Evolutionary conservation across 2,329 filamentous ascomycete genomes (phyloP), one percentile per base, ranked within the genome.

Genomic region (Fusarium sp.): DNA sequence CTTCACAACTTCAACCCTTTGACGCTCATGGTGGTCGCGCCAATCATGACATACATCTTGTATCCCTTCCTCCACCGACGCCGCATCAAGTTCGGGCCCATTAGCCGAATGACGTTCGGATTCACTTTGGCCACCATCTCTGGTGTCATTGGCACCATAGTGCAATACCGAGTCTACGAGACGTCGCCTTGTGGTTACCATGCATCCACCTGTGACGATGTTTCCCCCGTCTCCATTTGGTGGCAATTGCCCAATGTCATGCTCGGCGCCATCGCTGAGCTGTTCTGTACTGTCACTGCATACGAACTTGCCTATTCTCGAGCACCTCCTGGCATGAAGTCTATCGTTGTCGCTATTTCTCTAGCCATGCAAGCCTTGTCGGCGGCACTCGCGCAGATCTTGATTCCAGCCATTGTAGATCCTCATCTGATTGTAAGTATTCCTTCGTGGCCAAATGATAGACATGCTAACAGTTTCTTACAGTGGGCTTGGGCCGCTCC

Each of bases 131-230:
- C 31, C 1, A 36, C 85, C 1, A 76, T 86, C 8, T 85, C 87
- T 3, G 91, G 91, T 83, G 80, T 90, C 22, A 89, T 87, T 68
- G 87, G 89, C 7, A 84, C 86, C 80, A 38, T 58, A 27, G 54
- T 91, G 4, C 90, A 92, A 78, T 86, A 88, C 73, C 85, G 87
- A 67, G 89, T 92, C 65, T 92, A 92, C 80, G 82, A 86, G 74
- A 84, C 84, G 0, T 87, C 84, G 6, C 86, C 87, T 5, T 91
- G 90, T 57, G 78, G 79, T 16, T 77, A 71, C 36, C 73, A 79
- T 25, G 79, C 75, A 31, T 79, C 78, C 2, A 72, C 77, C 2
- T 77, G 77, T 61, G 66, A 70, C 16, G 56, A 25, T 69, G 79
- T 66, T 67, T 78, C 45, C 52, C 77, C 36, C 42, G 70, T 70